Base-by-base conservation (phyloP, 768 basidiomycete genomes). In the Coprinellus aureogranulatus region DNA sequence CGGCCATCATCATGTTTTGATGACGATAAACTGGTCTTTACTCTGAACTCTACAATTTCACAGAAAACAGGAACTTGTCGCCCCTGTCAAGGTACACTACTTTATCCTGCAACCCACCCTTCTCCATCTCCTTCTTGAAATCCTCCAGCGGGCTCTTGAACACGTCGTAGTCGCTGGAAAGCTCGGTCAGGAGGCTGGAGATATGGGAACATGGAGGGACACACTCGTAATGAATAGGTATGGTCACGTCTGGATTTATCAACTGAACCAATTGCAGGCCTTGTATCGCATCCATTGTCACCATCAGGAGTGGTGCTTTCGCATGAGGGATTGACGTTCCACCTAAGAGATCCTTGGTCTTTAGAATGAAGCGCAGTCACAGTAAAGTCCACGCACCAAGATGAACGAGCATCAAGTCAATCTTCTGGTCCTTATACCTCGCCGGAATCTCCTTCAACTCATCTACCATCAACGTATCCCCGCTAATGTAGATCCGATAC, bases 341-440 rank as follows among this genome's bases (percentile, higher is more conserved):
- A 16, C 56, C 56, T 51, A 27, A 10, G 14, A 8, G 14, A 6
- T 34, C 14, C 34, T 34, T 14, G 6, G 14, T 34, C 30, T 16
- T 39, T n/a, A 50, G 48, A 14, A n/a, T 37, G 20, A 40, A 57
- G 12, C 20, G 27, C 20, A 12, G 4, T 26, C 3, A 45, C 11
- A 45, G 9, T 9, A 25, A 18, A 40, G 31, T 9, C 56, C 3
- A 34, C 34, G 34, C 22, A 57, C 56, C 56, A 27, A 57, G 49
- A 51, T 51, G 56, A 26, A 51, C 25, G 22, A 57, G 31, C 56
- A 57, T 57, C 37, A 57, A 51, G 39, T 57, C 56, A 57, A 57
- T 51, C 34, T 42, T 49, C 49, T 57, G 49, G 22, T 27, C 56
- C 39, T 42, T 34, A 57, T 51, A 57, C 30, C 56, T 11, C 56